A percentile compares a stretch with the other conserved stretches of the same genome.
phyloP scores from a whole-genome alignment of 768 basidiomycete genomes.

The Suillus occidentalis region DNA sequence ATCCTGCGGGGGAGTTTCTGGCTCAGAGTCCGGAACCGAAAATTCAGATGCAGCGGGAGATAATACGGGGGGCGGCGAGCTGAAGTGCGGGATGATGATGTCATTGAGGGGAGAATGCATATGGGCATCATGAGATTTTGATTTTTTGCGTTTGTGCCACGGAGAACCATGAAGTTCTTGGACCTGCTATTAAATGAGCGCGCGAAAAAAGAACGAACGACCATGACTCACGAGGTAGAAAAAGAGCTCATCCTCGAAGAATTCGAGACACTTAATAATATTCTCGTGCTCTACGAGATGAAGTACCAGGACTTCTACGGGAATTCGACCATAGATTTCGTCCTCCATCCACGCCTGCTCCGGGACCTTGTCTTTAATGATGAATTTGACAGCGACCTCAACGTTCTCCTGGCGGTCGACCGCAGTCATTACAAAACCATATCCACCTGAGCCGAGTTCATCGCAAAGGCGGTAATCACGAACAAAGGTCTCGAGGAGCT shows the following conservation, averaged over 20 bases:
- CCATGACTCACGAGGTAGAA: slow-evolving; percentile 76
- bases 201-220: neutral
- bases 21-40: slow-evolving; percentile 44
- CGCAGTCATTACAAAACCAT: slow-evolving; percentile 93
- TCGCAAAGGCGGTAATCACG: slow-evolving; percentile 62
- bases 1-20: slow-evolving; percentile 42
- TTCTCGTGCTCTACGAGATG: slow-evolving; percentile 73
- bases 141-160: slow-evolving; percentile 59
- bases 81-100: slow-evolving; percentile 21
- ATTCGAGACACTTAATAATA: slow-evolving; percentile 79
- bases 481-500: slow-evolving; percentile 60
- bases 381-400: slow-evolving; percentile 95
- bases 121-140: slow-evolving; percentile 31
- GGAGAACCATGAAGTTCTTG: slow-evolving; percentile 93
- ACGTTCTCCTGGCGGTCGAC: slow-evolving; percentile 52
- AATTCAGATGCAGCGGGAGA: slow-evolving; percentile 55
- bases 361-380: slow-evolving; percentile 72
- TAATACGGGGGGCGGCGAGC: slow-evolving; percentile 50
- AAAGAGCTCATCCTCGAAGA: slow-evolving; percentile 81
- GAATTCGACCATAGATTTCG: slow-evolving; percentile 60
- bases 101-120: slow-evolving; percentile 21
- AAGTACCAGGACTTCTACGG: slow-evolving; percentile 81
- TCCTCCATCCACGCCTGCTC: slow-evolving; percentile 57
- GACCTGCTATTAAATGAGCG: slow-evolving; percentile 46
- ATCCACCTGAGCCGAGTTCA: slow-evolving; percentile 88